Base-by-base conservation (phyloP, 2,329 filamentous ascomycete species). In the Talaromyces islandicus region DNA sequence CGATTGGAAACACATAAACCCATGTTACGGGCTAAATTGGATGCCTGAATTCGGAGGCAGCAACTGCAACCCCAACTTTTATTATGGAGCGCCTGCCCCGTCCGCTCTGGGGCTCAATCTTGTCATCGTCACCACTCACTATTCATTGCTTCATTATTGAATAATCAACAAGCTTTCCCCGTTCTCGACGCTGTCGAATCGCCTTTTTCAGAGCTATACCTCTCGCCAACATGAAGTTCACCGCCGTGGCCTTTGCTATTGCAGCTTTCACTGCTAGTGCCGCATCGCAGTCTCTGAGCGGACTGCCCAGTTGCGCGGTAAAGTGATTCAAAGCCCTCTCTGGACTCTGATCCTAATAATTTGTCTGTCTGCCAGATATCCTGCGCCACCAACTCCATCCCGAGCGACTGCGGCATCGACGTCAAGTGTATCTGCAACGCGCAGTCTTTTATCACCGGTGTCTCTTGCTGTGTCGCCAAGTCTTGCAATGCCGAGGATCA, bases 291-390 rank as follows among this genome's bases (percentile, higher is more conserved):
- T 67, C 68, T 43, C 68, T 80, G 60, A 65, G 68, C 30, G 68
- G 67, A 43, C 78, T 83, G 54, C 85, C 83, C 17, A 61, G 64
- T 10, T 88, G 81, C 67, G 84, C 84, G 64, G 84, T 87, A 78
- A 68, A 83, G 79, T 11, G 11, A 52, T 17, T 12, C 41, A 17
- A 21, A 10, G 24, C 11, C 5, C 25, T 50, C 24, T 25, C 3
- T 29, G 1, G n/a, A 48, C 27, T 51, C 17, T 55, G 60, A 55
- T 52, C 17, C 63, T 62, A 52, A 64, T 30, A 38, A 19, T 24
- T 6, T 19, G 14, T 10, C 30, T 32, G 14, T 19, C 14, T 19
- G 32, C 55, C 69, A 75, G 73, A 65, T 69, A 71, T 19, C 46
- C 5, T 80, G 78, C 61, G 77, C 77, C 59, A 74, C 73, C n/a